These are phyloP conservation scores for Lasiosphaeria ovina DNA, from an alignment of 495 filamentous ascomycete species.

Conservation along the genomic window DNA sequence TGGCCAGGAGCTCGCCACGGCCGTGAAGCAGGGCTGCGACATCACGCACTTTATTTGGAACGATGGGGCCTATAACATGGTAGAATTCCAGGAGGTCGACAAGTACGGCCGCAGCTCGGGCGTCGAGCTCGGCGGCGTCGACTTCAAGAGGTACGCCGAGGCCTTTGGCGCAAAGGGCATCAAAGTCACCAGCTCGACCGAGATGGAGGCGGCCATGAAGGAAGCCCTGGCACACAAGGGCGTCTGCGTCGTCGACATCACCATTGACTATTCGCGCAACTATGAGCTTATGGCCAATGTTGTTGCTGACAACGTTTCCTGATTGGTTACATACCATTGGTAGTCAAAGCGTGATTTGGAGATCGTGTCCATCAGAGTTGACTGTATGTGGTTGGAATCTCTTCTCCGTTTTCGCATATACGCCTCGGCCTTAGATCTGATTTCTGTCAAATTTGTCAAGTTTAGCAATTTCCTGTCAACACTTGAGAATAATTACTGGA, in stretches of 20 bases:
- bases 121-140: slow-evolving; percentile 35
- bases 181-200: slow-evolving; percentile 19
- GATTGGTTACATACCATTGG: not conserved
- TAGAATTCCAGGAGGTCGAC: slow-evolving; percentile 41
- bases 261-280: slow-evolving; percentile 34
- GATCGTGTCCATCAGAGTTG: no score
- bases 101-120: slow-evolving; percentile 38
- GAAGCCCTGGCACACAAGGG: slow-evolving; percentile 32
- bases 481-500: no score
- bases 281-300: slow-evolving; percentile 23
- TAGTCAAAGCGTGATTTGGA: no score
- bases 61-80: slow-evolving; percentile 42
- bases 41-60: slow-evolving; percentile 46
- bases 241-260: slow-evolving; percentile 39
- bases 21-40: slow-evolving; percentile 39
- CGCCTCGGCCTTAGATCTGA: no score
- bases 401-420: no score
- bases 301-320: slow-evolving; percentile 12
- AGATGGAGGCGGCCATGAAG: slow-evolving; percentile 34
- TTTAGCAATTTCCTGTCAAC: no score
- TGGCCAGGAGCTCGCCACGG: slow-evolving; percentile 33
- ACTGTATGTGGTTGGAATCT: no score
- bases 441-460: no score
- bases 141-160: slow-evolving; percentile 39
- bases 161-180: slow-evolving; percentile 38